Evolutionary conservation across 2,329 filamentous ascomycete species (phyloP).

Genomic region (Huntiella abstrusa): DNA sequence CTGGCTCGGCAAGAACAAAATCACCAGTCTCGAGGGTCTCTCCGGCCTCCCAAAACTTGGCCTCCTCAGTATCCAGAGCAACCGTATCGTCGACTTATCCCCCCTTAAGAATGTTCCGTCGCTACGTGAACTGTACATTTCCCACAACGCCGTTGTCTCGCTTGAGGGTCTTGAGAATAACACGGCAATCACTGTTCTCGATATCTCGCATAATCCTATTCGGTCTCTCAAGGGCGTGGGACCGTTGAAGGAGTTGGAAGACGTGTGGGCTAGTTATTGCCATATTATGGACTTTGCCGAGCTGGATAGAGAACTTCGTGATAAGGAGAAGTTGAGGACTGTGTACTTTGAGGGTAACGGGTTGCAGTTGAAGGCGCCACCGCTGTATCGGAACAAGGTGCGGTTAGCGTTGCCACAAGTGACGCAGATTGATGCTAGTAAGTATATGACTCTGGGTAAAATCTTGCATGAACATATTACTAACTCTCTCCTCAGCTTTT

Average conservation of each 20-base stretch:
- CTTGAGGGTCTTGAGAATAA: conserved; percentile 55
- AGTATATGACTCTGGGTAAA: conserved; percentile 24
- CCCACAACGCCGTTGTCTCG: conserved; percentile 73
- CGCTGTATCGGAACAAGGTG: conserved; percentile 87
- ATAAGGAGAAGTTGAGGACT: conserved; percentile 65
- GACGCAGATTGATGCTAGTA: conserved; percentile 91
- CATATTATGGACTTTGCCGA: conserved; percentile 62
- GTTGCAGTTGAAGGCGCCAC: conserved; percentile 59
- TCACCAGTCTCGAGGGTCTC: conserved; percentile 63
- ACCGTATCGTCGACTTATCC: conserved; percentile 63
- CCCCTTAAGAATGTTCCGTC: conserved; percentile 55
- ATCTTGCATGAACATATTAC: not conserved
- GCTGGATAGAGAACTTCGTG: conserved; percentile 55
- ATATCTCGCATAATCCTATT: conserved; percentile 80
- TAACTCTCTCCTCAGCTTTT: conserved; percentile 4
- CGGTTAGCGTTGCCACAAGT: conserved; percentile 71
- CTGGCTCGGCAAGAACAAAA: conserved; percentile 95
- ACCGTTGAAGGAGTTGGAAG: conserved; percentile 53
- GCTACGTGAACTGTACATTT: conserved; percentile 88
- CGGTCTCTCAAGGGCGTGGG: conserved; percentile 53
- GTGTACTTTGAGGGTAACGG: conserved; percentile 97
- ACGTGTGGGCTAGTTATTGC: conserved; percentile 91
- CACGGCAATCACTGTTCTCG: conserved; percentile 53
- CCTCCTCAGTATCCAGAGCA: conserved; percentile 87
- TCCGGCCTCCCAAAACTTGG: conserved; percentile 58